Conservation (phyloP, 2,329 filamentous ascomycete genomes). For the Diplodia sapinea region DNA sequence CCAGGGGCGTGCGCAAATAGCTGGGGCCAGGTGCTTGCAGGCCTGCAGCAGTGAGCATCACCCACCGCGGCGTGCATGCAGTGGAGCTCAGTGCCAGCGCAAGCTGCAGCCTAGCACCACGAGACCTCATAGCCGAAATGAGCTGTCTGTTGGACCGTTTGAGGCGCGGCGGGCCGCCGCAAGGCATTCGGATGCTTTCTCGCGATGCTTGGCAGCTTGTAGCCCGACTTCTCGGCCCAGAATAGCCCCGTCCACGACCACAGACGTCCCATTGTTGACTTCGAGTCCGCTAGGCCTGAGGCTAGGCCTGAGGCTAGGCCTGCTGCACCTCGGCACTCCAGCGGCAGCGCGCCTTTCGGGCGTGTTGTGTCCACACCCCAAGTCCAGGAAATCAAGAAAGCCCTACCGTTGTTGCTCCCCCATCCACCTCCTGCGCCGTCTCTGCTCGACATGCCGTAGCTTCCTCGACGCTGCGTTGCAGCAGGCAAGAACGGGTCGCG, state of each 20-base stretch:
- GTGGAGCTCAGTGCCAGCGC: conserved; percentile 16
- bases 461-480: conserved; percentile 48
- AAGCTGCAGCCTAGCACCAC: conserved; percentile 4
- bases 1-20: conserved; percentile 18
- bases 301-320: background rate
- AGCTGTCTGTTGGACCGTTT: conserved; percentile 18
- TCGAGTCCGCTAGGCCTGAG: background rate
- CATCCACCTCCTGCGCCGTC: conserved; percentile 42
- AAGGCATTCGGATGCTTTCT: conserved; percentile 2
- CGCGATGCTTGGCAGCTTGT: conserved; percentile 24
- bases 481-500: conserved; percentile 56
- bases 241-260: background rate
- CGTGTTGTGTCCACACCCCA: conserved; percentile 4
- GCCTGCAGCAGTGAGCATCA: conserved; percentile 22
- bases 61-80: conserved; percentile 23
- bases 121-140: conserved; percentile 15
- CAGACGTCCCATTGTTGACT: background rate
- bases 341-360: background rate
- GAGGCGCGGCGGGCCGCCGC: conserved; percentile 20
- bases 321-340: background rate
- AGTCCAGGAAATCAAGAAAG: conserved; percentile 19
- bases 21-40: conserved; percentile 20
- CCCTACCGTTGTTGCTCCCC: conserved; percentile 48
- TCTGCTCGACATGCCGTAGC: conserved; percentile 47
- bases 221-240: background rate